Base-by-base conservation (phyloP, 257 asterid species). In the Misopates orontium region DNA sequence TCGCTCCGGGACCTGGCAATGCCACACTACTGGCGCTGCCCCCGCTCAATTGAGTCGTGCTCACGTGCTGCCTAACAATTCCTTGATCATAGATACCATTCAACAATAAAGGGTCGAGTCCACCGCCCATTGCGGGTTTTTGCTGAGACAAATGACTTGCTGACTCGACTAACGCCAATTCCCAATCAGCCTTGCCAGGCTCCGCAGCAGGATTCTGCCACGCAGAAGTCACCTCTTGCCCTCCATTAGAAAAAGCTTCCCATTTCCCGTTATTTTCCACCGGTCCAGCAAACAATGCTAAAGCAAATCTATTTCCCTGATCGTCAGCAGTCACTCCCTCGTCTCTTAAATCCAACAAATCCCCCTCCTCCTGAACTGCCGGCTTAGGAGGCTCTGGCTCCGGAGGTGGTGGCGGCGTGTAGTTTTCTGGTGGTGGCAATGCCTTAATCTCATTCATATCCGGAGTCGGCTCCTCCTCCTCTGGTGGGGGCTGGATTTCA, bases 131-230 rank as follows among this genome's bases (percentile, higher is more conserved):
- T 39, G 90, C 79, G 0, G 87, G 83, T 81, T 86, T 86, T 54
- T 89, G 96, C 53, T 78, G 41, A 6, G 95, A 83, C 69, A 89
- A 59, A 80, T 89, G 75, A 67, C 96, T 84, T 0, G 87, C 92
- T 0, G 96, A 77, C 71, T 89, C 96, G 16, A 89, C 95, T 73
- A 89, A 63, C 25, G 96, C 92, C 81, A 89, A 63, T 66, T 86
- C 95, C 96, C 96, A 89, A 65, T 89, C 96, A 18, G 95, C 95
- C 71, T 86, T 89, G 4, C 95, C 95, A 3, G 69, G 31, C 80
- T 87, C 95, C 0, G 87, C 92, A 17, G 96, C 96, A 1, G 95
- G 96, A 74, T 87, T 89, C 78, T 88, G 96, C 96, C 96, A 88
- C 32, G 96, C 96, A 0, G 96, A 86, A 51, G 91, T 86, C 75